Conservation (phyloP, 1,284 basidiomycete species). For the Sparassis latifolia region DNA sequence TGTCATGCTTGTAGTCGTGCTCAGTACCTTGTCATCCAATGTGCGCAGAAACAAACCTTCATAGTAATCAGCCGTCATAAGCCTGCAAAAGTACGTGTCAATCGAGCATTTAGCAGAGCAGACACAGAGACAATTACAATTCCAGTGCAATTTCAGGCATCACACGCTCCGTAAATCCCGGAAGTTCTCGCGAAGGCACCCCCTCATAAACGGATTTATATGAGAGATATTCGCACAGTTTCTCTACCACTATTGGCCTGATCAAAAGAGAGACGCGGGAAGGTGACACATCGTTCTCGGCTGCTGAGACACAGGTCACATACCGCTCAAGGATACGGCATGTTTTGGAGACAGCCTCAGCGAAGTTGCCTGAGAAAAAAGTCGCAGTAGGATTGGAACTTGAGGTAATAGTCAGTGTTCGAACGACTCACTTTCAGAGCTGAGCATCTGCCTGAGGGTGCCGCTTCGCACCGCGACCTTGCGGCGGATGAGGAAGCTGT, state of each 20-base stretch:
- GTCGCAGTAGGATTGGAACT: neutral
- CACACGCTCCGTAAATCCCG: conserved; percentile 74
- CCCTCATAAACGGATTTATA: conserved; percentile 70
- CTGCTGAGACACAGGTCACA: conserved; percentile 3
- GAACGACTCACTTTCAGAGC: conserved; percentile 25
- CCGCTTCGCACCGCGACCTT: conserved; percentile 51
- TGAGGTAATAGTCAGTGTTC: neutral
- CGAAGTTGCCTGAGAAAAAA: conserved; percentile 36
- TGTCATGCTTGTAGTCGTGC: too few species aligned
- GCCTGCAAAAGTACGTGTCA: conserved; percentile 28
- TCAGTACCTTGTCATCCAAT: too few species aligned
- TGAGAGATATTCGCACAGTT: conserved; percentile 75
- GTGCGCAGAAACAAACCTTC: conserved; percentile 33
- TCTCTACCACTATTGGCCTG: conserved; percentile 75
- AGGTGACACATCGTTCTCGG: neutral
- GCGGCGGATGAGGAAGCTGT: conserved; percentile 52
- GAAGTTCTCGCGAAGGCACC: conserved; percentile 57
- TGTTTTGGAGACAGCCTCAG: conserved; percentile 42
- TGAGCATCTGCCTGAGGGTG: conserved; percentile 45
- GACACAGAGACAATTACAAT: conserved; percentile 49
- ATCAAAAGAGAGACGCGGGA: neutral
- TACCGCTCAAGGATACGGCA: conserved; percentile 44
- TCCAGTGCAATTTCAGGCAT: conserved; percentile 79
- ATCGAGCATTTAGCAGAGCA: neutral
- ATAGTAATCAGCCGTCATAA: conserved; percentile 70